Base-by-base conservation (phyloP, 108 stramenopile genomes). In the Stephanodiscus minutulus region DNA sequence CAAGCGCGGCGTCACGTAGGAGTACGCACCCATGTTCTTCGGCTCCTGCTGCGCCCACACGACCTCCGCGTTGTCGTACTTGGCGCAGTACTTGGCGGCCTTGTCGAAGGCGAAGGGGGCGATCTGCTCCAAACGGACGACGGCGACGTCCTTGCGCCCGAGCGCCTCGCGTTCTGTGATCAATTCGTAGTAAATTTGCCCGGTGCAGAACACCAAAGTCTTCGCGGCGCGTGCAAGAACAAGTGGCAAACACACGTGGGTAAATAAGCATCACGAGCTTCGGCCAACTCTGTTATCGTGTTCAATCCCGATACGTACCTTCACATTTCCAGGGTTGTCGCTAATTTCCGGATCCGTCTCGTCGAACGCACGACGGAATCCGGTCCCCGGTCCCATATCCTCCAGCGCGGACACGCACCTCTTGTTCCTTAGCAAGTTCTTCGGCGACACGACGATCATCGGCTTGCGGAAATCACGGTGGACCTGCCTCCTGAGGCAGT, bases 391-490 rank as follows among this genome's bases (percentile, higher is more conserved):
- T 28, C 88, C 93, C 94, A 98, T 96, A 47, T 97, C 97, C 22
- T 94, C 96, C 50, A 98, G 57, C 13, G 77, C 75, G 18, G 94
- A 96, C 12, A 95, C 91, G 59, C 94, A 92, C 8, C 83, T 61
- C 77, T 95, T 95, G 81, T 94, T 81, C 54, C 98, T 87, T 50
- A 99, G 83, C 59, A 99, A 85, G 70, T 91, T 96, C 91, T 99
- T 99, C 33, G 99, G 98, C 55, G 99, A 83, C 18, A 92, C 87
- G 28, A 99, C 94, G 64, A 99, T 81, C 65, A 99, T 84, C 15
- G 99, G 98, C 85, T 99, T 99, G 72, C 99, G 96, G 96, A 98
- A 98, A 68, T 98, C 97, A 41, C 98, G 95, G 82, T 98, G 99
- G 20, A 98, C 88, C 86, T 99, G 99, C 53, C 99, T 90, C 44